Percentiles rank a stretch among this genome's conserved stretches.
Conservation (phyloP, 345 rosid species). For the Ricinus communis region DNA sequence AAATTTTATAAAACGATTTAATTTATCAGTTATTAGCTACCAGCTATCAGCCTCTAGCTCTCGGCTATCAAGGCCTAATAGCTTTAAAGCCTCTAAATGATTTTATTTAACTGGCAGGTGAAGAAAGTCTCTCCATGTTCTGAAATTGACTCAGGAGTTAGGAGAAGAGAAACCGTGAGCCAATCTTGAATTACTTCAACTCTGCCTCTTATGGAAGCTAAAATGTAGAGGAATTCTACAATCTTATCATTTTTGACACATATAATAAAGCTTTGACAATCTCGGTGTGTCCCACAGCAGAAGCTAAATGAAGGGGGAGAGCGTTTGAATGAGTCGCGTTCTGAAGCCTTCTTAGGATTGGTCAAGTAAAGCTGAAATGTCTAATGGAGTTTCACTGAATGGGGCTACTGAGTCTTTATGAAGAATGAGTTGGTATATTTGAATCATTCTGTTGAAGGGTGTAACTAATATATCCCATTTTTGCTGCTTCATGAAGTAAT, state of each 20-base stretch:
- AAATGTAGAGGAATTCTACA: conserved; percentile 12
- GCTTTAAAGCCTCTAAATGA: neutral
- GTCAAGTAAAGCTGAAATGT: neutral
- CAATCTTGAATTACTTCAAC: neutral
- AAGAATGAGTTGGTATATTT: conserved; percentile 5
- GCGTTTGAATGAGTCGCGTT: neutral
- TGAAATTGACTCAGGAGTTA: neutral
- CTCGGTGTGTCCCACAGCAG: conserved; percentile 6
- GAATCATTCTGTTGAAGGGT: neutral
- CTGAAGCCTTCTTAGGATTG: neutral
- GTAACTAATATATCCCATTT: neutral
- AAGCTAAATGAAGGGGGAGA: conserved; percentile 14
- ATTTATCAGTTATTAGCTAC: too few species aligned
- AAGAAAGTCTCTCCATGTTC: neutral
- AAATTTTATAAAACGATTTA: too few species aligned
- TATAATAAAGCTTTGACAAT: conserved; percentile 7
- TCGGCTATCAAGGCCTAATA: too few species aligned
- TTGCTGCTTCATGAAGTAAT: conserved; percentile 1
- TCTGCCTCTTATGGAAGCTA: conserved; percentile 8
- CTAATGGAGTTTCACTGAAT: conserved; percentile 7
- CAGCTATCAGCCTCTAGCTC: too few species aligned
- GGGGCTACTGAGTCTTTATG: neutral
- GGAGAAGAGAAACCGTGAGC: neutral
- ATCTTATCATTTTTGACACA: neutral
- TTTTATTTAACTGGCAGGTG: neutral